These are phyloP conservation scores for Populus hybrid DNA, from an alignment of 441 rosid genomes.

Conservation along the genomic window DNA sequence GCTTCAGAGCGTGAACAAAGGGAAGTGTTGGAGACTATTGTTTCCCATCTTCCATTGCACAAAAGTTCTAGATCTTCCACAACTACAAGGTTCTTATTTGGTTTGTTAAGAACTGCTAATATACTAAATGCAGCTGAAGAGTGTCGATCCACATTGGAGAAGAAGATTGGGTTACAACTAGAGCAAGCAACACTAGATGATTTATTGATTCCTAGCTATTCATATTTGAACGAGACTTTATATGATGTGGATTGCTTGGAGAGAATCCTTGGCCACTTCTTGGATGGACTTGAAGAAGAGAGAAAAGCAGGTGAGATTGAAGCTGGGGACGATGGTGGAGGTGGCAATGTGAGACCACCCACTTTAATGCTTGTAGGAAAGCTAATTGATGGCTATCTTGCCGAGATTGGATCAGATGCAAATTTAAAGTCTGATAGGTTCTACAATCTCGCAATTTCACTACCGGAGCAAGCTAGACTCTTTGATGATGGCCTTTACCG, in stretches of 20 bases:
- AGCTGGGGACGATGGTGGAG: conserved; percentile 28
- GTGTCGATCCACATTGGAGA: conserved; percentile 67
- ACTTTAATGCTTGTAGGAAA: conserved; percentile 79
- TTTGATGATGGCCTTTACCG: conserved; percentile 92
- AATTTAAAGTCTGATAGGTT: conserved; percentile 87
- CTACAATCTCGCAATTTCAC: conserved; percentile 71
- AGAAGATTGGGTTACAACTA: conserved; percentile 82
- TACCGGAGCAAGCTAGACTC: conserved; percentile 25
- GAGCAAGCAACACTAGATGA: conserved; percentile 91
- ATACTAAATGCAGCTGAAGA: conserved; percentile 64
- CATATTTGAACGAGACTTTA: conserved; percentile 79
- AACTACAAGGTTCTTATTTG: conserved; percentile 70
- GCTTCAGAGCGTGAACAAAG: conserved; percentile 76
- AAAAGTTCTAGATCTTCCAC: conserved; percentile 62
- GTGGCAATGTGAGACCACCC: conserved; percentile 36
- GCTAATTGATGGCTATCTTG: conserved; percentile 21
- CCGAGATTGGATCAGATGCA: conserved; percentile 95
- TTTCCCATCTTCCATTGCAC: conserved; percentile 57
- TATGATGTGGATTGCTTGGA: conserved; percentile 91
- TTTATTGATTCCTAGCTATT: conserved; percentile 85
- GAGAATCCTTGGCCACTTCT: conserved; percentile 45
- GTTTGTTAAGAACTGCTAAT: conserved; percentile 72
- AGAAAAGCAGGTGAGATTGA: conserved; percentile 28
- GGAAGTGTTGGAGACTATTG: conserved; percentile 59
- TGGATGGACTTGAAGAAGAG: conserved; percentile 20